Evolutionary conservation across 2,329 filamentous ascomycete species (phyloP).

Genomic region (Penicillium sp.): DNA sequence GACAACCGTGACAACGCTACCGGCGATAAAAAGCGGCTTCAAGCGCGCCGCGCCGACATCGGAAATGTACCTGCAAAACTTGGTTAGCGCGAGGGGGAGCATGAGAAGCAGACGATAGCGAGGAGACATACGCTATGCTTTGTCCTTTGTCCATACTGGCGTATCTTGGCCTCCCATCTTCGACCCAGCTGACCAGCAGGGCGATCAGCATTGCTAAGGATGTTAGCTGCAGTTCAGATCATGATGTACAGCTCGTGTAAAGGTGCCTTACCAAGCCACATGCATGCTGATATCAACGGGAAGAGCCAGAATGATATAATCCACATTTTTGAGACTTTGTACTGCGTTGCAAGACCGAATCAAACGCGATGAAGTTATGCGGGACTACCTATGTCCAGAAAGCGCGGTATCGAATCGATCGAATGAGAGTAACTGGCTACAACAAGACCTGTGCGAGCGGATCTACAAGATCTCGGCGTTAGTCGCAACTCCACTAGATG

Average conservation of each 20-base stretch:
- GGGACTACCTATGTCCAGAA: neutral
- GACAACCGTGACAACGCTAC: slow-evolving; percentile 62
- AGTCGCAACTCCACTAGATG: slow-evolving; percentile 3
- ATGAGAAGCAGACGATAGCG: neutral
- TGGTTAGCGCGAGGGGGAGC: slow-evolving; percentile 7
- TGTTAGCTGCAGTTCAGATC: slow-evolving; percentile 8
- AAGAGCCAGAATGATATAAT: slow-evolving; percentile 52
- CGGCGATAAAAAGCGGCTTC: slow-evolving; percentile 61
- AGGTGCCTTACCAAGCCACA: slow-evolving; percentile 48
- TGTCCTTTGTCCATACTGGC: slow-evolving; percentile 51
- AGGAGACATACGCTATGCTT: slow-evolving; percentile 50
- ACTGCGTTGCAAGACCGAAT: neutral
- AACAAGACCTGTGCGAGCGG: neutral
- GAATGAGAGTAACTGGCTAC: neutral
- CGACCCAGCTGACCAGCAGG: slow-evolving; percentile 57
- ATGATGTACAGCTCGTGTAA: neutral
- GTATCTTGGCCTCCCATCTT: slow-evolving; percentile 52
- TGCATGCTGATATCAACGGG: slow-evolving; percentile 56
- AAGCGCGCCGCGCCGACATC: slow-evolving; percentile 57
- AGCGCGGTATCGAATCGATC: neutral
- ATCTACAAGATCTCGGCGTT: neutral
- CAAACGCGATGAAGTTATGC: neutral
- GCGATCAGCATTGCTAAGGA: slow-evolving; percentile 54
- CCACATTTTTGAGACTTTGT: slow-evolving; percentile 37
- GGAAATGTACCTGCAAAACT: slow-evolving; percentile 41